Percentiles rank a stretch among this genome's conserved stretches.
phyloP scores from a whole-genome alignment of 2,329 filamentous ascomycete species.

The Emmonsiellopsis sp. region DNA sequence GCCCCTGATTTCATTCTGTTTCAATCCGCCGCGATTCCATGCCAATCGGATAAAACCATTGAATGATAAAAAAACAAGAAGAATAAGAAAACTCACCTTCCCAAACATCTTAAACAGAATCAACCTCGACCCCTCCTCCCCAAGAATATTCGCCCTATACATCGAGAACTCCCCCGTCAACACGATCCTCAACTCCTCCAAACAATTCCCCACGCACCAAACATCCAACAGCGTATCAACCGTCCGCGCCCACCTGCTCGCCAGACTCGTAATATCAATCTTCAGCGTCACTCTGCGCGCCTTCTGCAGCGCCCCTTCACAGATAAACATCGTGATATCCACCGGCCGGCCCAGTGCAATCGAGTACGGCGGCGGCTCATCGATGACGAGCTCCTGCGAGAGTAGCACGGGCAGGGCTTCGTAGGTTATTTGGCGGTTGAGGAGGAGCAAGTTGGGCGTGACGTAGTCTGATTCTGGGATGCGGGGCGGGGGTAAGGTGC shows the following conservation, averaged over 20 bases:
- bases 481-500: background rate
- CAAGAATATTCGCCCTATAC: background rate
- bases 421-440: constrained; percentile 23
- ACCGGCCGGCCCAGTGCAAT: constrained; percentile 6
- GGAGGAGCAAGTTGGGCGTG: constrained; percentile 24
- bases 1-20: too few relatives aligned
- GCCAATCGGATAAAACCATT: too few relatives aligned
- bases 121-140: background rate
- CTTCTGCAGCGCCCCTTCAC: constrained; percentile 9
- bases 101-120: constrained; percentile 1
- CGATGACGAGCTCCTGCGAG: constrained; percentile 20
- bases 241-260: constrained; percentile 4
- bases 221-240: constrained; percentile 12
- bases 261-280: constrained; percentile 7
- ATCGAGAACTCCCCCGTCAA: background rate
- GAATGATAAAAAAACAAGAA: background rate
- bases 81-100: background rate
- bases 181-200: constrained; percentile 8
- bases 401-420: constrained; percentile 21
- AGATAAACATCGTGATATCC: constrained; percentile 13
- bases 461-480: background rate
- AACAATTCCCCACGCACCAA: constrained; percentile 8
- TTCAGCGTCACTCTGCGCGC: constrained; percentile 11
- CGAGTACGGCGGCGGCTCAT: constrained; percentile 6
- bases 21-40: too few relatives aligned